phyloP scores from a whole-genome alignment of 2,329 filamentous ascomycete genomes.

The Scedosporium minutisporum region DNA sequence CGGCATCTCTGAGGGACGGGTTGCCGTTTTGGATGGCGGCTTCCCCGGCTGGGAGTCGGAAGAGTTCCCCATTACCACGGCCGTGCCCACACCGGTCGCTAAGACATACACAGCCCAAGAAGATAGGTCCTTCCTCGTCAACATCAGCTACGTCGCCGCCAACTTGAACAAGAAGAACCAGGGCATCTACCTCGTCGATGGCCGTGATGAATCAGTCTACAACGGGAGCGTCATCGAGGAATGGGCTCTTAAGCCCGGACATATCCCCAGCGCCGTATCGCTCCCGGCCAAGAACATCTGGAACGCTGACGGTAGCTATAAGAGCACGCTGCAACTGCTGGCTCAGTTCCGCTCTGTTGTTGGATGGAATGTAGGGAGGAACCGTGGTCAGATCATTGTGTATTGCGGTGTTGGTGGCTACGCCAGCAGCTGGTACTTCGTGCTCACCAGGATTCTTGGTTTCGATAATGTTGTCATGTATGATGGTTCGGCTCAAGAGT shows the following conservation, averaged over 20 bases:
- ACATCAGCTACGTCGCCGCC: slow-evolving; percentile 5
- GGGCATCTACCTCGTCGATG: slow-evolving; percentile 2
- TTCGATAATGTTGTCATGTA: slow-evolving; percentile 5
- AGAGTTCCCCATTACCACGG: not conserved
- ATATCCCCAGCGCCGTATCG: slow-evolving; percentile 3
- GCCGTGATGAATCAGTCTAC: slow-evolving; percentile 2
- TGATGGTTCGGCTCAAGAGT: slow-evolving; percentile 6
- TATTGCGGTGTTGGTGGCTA: slow-evolving; percentile 5
- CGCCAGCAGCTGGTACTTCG: slow-evolving; percentile 4
- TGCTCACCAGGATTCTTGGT: slow-evolving; percentile 4
- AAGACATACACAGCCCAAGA: not conserved
- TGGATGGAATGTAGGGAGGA: not conserved
- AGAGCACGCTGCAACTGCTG: not conserved
- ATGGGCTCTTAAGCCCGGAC: not conserved
- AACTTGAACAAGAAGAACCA: slow-evolving; percentile 2
- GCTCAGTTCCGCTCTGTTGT: not conserved
- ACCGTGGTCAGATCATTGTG: slow-evolving; percentile 1
- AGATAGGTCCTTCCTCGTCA: slow-evolving; percentile 5
- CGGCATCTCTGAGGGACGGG: slow-evolving; percentile 4
- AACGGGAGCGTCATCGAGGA: slow-evolving; percentile 1
- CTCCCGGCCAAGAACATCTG: slow-evolving; percentile 3
- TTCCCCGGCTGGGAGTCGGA: slow-evolving; percentile 4
- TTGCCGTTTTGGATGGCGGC: slow-evolving; percentile 5
- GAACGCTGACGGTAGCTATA: slow-evolving; percentile 3
- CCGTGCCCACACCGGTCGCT: not conserved